Evolutionary conservation across 2,329 filamentous ascomycete species (phyloP).

Genomic region (Aspergillus carbonarius): DNA sequence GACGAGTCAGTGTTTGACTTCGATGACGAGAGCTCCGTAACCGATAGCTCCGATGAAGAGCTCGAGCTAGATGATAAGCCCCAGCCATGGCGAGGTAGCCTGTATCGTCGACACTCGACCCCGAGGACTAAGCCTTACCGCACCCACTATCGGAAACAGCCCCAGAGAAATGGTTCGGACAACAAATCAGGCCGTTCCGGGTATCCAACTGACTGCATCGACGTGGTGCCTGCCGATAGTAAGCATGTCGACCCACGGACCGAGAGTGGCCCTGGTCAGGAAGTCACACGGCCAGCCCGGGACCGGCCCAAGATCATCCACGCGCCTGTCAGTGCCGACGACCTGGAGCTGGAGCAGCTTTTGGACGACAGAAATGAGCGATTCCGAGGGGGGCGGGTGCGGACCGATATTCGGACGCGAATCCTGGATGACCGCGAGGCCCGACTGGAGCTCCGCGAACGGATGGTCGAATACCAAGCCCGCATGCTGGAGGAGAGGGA

Average conservation of each 20-base stretch:
- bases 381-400: constrained; percentile 10
- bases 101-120: constrained; percentile 21
- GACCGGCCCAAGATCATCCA: constrained; percentile 24
- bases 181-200: constrained; percentile 8
- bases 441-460: constrained; percentile 26
- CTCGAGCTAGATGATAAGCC: constrained; percentile 17
- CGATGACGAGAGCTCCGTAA: constrained; percentile 23
- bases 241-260: constrained; percentile 6
- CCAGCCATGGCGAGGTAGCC: constrained; percentile 17
- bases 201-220: constrained; percentile 21
- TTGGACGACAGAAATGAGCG: constrained; percentile 3
- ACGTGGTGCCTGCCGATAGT: constrained; percentile 27
- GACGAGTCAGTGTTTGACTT: constrained; percentile 26
- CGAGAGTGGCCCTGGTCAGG: constrained; percentile 8
- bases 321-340: constrained; percentile 12
- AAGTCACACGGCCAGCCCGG: constrained; percentile 16
- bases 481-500: constrained; percentile 24
- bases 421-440: constrained; percentile 31
- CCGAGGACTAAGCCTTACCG: constrained; percentile 25
- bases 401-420: constrained; percentile 28
- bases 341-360: constrained; percentile 13
- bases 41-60: constrained; percentile 28
- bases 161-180: constrained; percentile 8
- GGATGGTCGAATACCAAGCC: constrained; percentile 20
- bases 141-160: constrained; percentile 27